Evolutionary conservation across 306 rosid genomes (phyloP).

Genomic region (Elaeagnus macrophylla): DNA sequence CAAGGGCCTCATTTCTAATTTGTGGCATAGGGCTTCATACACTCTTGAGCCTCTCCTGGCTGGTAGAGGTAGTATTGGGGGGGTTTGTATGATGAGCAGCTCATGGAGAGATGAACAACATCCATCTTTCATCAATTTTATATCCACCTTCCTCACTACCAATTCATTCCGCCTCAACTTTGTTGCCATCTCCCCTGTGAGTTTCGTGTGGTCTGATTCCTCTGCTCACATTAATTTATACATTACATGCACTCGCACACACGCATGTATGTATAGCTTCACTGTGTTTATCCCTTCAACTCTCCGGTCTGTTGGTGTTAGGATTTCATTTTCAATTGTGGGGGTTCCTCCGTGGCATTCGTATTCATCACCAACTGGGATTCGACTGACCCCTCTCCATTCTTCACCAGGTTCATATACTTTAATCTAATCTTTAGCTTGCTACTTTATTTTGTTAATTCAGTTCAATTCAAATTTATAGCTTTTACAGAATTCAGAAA

Average conservation of each 20-base stretch:
- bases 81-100: constrained; percentile 81
- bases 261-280: no score
- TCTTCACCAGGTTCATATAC: constrained; percentile 48
- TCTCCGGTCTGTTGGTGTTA: constrained; percentile 18
- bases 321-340: constrained; percentile 95
- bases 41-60: no score
- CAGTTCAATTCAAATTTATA: background rate
- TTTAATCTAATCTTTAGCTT: constrained; percentile 10
- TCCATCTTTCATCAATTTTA: constrained; percentile 57
- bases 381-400: constrained; percentile 26
- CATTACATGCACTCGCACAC: background rate
- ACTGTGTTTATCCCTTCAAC: constrained; percentile 7
- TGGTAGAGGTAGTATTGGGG: constrained; percentile 20
- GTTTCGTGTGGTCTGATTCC: background rate
- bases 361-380: constrained; percentile 67
- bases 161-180: constrained; percentile 66
- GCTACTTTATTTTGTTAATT: constrained; percentile 3
- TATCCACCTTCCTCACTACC: constrained; percentile 56
- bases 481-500: constrained; percentile 50
- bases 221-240: background rate
- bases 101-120: constrained; percentile 72
- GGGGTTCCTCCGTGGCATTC: constrained; percentile 80
- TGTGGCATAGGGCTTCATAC: no score
- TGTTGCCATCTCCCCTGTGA: constrained; percentile 68
- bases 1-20: no score